Conservation (phyloP, 768 basidiomycete genomes). For the Lactarius vividus region DNA sequence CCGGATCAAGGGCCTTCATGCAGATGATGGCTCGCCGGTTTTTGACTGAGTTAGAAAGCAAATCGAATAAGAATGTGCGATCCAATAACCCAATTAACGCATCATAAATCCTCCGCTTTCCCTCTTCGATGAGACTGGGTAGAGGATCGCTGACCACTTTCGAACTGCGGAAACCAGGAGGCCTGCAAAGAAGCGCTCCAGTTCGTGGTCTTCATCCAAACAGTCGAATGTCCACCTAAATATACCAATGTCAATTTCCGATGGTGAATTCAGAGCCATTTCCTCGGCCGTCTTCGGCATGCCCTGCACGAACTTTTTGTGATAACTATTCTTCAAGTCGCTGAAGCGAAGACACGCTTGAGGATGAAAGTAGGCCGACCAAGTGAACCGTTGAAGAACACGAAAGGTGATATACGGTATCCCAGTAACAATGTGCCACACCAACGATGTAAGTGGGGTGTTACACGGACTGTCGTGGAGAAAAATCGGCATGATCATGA, state of each 20-base stretch:
- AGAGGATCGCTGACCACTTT: not conserved
- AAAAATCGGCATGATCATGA: not conserved
- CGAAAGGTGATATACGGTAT: not conserved
- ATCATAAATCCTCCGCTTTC: not conserved
- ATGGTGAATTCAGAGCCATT: too few species aligned
- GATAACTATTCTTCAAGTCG: not conserved
- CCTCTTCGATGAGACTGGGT: not conserved
- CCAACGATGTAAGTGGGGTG: not conserved
- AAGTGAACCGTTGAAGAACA: not conserved
- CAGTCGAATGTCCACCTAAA: not conserved
- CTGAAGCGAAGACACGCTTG: not conserved
- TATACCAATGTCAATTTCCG: too few species aligned
- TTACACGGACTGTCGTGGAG: not conserved
- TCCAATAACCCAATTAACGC: not conserved
- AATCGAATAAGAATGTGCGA: not conserved
- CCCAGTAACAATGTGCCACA: not conserved
- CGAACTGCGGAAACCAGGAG: not conserved
- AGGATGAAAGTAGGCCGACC: too few species aligned
- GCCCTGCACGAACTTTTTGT: not conserved
- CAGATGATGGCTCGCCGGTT: not conserved
- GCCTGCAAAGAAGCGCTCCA: not conserved
- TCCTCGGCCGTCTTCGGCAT: not conserved
- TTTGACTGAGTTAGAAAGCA: not conserved
- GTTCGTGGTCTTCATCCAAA: not conserved
- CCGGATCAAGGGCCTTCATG: not conserved